Base-by-base conservation (phyloP, 129 eudicot genomes). In the Tagetes erecta region DNA sequence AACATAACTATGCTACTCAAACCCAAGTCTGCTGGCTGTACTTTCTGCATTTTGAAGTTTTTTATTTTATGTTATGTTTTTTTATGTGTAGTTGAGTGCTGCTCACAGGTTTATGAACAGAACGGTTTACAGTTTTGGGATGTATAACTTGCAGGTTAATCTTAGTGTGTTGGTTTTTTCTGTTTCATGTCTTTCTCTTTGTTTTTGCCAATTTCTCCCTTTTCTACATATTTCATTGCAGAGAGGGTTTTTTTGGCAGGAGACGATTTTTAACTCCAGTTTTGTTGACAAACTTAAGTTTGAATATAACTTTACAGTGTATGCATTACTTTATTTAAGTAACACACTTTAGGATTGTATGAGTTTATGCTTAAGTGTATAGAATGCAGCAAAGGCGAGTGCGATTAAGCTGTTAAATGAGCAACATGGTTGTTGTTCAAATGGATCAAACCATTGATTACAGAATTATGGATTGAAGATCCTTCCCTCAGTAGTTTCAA, bases 1-100 rank as follows among this genome's bases (percentile, higher is more conserved):
- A 70, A 62, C 40, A 30, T 45, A 44, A 68, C 45, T 72, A 56
- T 68, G 69, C 68, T 36, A 50, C 57, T 71, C 68, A 8, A 44
- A 20, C 47, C 3, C 27, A 35, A 33, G 69, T 37, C 53, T 8
- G 67, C 1, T 12, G 58, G 68, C 46, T 56, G 78, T 51, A 51
- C 60, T 55, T 62, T 11, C 68, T 76, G 56, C 67, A 30, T 75
- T 76, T 76, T 42, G 49, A 58, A 14, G 62, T 11, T 60, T 68
- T 37, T 3, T 11, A 13, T 36, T 13, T 40, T 38, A 7, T 5
- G 45, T 20, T 33, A 42, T 12, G 60, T 52, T 38, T n/a, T 41
- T 38, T 41, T 36, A 41, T 38, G 66, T 34, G 3, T 40, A 55
- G 40, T 31, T 55, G 49, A 68, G 67, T 50, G 9, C 33, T 33